Conservation (phyloP, 2,329 filamentous ascomycete genomes). For the Mariannaea sp. region DNA sequence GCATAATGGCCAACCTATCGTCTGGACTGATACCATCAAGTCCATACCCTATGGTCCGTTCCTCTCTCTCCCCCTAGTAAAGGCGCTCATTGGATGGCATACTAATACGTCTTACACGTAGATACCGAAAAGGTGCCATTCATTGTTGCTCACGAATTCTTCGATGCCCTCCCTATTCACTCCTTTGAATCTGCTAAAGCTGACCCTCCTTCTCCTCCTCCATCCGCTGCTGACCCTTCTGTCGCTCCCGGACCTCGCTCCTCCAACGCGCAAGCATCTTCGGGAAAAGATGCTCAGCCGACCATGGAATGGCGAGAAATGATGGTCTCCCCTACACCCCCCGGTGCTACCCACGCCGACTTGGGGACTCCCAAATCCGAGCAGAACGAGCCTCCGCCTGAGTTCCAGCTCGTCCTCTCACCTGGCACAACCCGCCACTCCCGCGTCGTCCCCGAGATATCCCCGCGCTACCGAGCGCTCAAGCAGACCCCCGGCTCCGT, state of each 20-base stretch:
- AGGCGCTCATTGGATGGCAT: no score
- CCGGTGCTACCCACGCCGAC: slow-evolving; percentile 56
- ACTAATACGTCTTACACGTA: slow-evolving; percentile 36
- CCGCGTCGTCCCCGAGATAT: slow-evolving; percentile 81
- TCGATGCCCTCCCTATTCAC: slow-evolving; percentile 96
- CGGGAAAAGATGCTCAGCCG: slow-evolving; percentile 46
- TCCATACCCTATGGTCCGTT: slow-evolving; percentile 73
- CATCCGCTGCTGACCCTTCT: no score
- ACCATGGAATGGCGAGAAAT: slow-evolving; percentile 78
- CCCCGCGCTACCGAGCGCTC: slow-evolving; percentile 76
- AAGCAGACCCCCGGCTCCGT: slow-evolving; percentile 70
- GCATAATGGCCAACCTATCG: slow-evolving; percentile 73
- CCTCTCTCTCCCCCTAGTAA: no score
- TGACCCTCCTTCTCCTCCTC: slow-evolving; percentile 34
- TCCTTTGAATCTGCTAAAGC: slow-evolving; percentile 78
- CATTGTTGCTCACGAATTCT: slow-evolving; percentile 97
- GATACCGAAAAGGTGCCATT: slow-evolving; percentile 78
- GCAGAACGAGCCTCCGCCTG: slow-evolving; percentile 63
- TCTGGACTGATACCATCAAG: slow-evolving; percentile 89
- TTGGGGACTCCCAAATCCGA: slow-evolving; percentile 59
- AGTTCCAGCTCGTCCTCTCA: slow-evolving; percentile 86
- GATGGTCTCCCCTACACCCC: slow-evolving; percentile 71
- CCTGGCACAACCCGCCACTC: slow-evolving; percentile 79
- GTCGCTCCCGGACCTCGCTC: slow-evolving; percentile 45
- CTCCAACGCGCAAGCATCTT: slow-evolving; percentile 41